Conservation (phyloP, 1,284 basidiomycete genomes). For the Termitomyces sp. region DNA sequence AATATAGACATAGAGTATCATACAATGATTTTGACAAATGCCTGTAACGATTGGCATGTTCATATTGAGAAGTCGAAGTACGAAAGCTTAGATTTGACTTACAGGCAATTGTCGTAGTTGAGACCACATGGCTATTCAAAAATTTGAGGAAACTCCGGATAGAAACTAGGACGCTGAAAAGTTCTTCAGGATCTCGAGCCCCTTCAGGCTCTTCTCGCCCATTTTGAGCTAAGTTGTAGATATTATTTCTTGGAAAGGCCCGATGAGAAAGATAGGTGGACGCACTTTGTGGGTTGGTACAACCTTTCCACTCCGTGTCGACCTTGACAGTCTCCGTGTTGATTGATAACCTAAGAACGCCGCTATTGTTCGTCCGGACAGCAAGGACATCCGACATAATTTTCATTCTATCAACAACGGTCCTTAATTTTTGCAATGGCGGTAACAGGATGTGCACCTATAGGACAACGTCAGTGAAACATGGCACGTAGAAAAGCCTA, state of each 20-base stretch:
- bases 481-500: background rate
- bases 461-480: background rate
- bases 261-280: constrained; percentile 6
- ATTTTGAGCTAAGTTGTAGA: constrained; percentile 20
- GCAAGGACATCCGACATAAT: constrained; percentile 75
- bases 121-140: constrained; percentile 79
- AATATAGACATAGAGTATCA: constrained; percentile 89
- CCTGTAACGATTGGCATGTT: constrained; percentile 39
- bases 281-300: constrained; percentile 67
- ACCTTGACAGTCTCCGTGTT: constrained; percentile 67
- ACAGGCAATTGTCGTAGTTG: constrained; percentile 85
- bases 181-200: constrained; percentile 44
- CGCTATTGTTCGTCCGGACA: constrained; percentile 63
- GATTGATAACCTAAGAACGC: constrained; percentile 63
- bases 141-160: constrained; percentile 80
- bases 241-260: background rate
- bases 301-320: constrained; percentile 78
- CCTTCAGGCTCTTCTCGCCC: constrained; percentile 30
- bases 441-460: constrained; percentile 84
- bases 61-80: background rate
- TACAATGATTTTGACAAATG: constrained; percentile 79
- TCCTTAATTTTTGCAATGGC: constrained; percentile 1
- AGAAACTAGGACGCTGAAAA: constrained; percentile 67
- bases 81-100: constrained; percentile 20
- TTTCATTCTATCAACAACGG: constrained; percentile 51